Evolutionary conservation across 306 rosid genomes (phyloP).

Genomic region (Dalbergia cochinchinensis): DNA sequence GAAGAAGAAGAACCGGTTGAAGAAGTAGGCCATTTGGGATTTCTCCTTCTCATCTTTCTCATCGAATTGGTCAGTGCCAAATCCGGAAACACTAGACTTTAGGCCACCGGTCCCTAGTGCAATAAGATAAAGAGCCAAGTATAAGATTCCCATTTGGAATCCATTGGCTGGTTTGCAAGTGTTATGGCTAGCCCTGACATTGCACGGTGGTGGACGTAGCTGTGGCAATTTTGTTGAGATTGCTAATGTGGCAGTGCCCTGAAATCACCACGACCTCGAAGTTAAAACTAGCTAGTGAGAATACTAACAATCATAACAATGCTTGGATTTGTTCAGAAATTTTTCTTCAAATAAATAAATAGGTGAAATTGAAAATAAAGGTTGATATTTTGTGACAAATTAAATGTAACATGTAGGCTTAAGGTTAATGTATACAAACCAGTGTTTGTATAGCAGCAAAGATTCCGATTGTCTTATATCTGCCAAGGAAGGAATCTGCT

Average conservation of each 20-base stretch:
- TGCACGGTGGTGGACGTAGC: constrained; percentile 82
- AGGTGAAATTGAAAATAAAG: not conserved
- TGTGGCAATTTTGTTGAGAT: constrained; percentile 70
- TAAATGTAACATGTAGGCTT: not conserved
- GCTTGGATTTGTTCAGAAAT: not conserved
- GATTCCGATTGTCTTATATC: constrained; percentile 80
- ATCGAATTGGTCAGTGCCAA: constrained; percentile 91
- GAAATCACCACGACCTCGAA: constrained; percentile 27
- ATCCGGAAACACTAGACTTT: constrained; percentile 94
- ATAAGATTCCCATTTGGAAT: constrained; percentile 83
- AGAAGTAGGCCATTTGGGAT: constrained; percentile 84
- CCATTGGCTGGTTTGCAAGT: constrained; percentile 71
- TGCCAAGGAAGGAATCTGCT: constrained; percentile 93
- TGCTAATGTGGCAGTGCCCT: constrained; percentile 86
- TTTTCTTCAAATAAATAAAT: not conserved
- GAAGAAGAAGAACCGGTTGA: constrained; percentile 83
- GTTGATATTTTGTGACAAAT: constrained; percentile 8
- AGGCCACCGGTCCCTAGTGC: constrained; percentile 92
- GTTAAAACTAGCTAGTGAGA: constrained; percentile 10
- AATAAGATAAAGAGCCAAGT: constrained; percentile 71
- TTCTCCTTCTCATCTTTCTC: constrained; percentile 88
- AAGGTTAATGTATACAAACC: constrained; percentile 47
- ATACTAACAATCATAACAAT: not conserved
- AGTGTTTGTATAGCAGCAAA: constrained; percentile 77
- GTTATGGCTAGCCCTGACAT: constrained; percentile 28